Evolutionary conservation across 169 alveolate genomes (phyloP).

Genomic region (Perkinsus chesapeaki): DNA sequence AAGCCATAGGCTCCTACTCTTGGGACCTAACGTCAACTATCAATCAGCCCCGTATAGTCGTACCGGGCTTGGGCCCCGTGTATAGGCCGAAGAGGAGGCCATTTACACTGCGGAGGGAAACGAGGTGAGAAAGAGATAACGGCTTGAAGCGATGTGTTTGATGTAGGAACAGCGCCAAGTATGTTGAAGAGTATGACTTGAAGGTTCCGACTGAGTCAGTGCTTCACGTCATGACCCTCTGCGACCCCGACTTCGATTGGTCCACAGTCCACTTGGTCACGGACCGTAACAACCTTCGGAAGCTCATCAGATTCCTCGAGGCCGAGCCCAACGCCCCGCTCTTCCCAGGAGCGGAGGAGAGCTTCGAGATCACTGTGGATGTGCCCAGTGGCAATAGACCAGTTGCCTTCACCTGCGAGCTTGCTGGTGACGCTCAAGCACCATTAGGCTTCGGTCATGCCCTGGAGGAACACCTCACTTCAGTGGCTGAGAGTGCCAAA

Average conservation of each 20-base stretch:
- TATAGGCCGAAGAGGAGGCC: not conserved
- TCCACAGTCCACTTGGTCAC: not conserved
- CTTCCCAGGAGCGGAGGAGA: not conserved
- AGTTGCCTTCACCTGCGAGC: not conserved
- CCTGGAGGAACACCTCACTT: not conserved
- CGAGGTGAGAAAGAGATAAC: not conserved
- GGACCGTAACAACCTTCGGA: not conserved
- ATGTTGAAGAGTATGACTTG: not conserved
- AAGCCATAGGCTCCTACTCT: not conserved
- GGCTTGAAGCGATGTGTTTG: not conserved
- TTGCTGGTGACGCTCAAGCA: not conserved
- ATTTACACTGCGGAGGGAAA: not conserved
- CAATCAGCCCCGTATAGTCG: not conserved
- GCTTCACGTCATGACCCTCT: not conserved
- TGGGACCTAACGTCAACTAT: not conserved
- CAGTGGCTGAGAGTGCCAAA: not conserved
- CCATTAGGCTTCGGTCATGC: not conserved
- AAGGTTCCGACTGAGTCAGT: not conserved
- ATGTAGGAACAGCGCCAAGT: not conserved
- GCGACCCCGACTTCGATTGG: not conserved
- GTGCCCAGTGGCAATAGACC: not conserved
- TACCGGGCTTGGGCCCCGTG: not conserved
- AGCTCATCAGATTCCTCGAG: not conserved
- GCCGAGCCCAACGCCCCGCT: not conserved
- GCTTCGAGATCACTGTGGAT: not conserved